Evolutionary conservation across 2,329 filamentous ascomycete genomes (phyloP).

Genomic region (Alternaria solani): DNA sequence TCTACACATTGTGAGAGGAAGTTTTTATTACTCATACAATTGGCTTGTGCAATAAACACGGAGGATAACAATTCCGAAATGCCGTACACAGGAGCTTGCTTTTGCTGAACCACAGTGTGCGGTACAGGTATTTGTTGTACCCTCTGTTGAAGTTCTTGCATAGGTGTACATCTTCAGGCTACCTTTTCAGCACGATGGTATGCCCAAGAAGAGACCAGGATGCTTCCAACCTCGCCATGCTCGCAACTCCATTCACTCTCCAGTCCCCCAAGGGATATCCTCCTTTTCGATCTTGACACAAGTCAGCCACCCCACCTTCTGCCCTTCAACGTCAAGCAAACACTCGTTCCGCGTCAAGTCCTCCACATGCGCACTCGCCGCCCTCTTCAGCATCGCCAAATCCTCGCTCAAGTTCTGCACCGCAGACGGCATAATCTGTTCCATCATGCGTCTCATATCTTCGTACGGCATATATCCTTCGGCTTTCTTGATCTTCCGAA

Average conservation of each 20-base stretch:
- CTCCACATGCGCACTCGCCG: slow-evolving; percentile 28
- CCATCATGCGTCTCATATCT: slow-evolving; percentile 26
- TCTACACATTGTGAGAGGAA: neutral
- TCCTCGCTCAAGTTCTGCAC: slow-evolving; percentile 31
- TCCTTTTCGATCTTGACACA: slow-evolving; percentile 38
- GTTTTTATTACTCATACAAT: neutral
- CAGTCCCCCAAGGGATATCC: slow-evolving; percentile 43
- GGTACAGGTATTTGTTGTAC: too few relatives aligned
- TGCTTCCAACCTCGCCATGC: too few relatives aligned
- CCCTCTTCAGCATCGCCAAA: slow-evolving; percentile 37
- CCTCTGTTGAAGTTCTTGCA: too few relatives aligned
- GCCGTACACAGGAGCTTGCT: too few relatives aligned
- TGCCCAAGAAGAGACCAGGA: too few relatives aligned
- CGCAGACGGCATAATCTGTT: slow-evolving; percentile 21
- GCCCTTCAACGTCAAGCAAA: slow-evolving; percentile 40
- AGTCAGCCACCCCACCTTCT: slow-evolving; percentile 46
- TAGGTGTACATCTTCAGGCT: too few relatives aligned
- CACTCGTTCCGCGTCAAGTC: slow-evolving; percentile 30
- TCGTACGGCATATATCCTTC: slow-evolving; percentile 40
- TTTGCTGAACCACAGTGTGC: too few relatives aligned
- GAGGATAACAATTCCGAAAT: neutral
- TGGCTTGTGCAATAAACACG: too few relatives aligned
- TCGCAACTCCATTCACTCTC: neutral
- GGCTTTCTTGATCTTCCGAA: slow-evolving; percentile 41
- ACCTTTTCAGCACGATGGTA: too few relatives aligned